These are phyloP conservation scores for Aquanectria penicillioides DNA, from an alignment of 2,329 filamentous ascomycete species.

Conservation along the genomic window DNA sequence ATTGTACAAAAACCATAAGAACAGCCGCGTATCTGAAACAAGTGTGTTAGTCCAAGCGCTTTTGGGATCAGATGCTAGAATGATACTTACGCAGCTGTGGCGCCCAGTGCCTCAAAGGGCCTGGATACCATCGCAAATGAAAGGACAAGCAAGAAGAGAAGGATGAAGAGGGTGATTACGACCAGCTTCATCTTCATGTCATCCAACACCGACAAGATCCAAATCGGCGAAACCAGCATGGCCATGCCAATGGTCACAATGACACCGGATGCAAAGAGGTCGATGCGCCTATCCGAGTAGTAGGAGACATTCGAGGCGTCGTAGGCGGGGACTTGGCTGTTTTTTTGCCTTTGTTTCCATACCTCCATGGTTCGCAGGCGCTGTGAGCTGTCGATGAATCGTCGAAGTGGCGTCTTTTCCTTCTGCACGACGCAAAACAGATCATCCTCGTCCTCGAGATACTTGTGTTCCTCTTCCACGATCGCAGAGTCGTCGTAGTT, in stretches of 20 bases:
- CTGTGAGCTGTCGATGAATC: not conserved
- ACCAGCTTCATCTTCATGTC: slow-evolving; percentile 35
- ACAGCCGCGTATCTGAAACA: slow-evolving; percentile 21
- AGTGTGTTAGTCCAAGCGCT: not conserved
- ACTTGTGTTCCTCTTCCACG: not conserved
- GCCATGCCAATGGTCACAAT: slow-evolving; percentile 38
- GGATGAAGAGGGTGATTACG: slow-evolving; percentile 45
- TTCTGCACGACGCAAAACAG: not conserved
- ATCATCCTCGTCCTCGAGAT: not conserved
- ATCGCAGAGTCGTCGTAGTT: not conserved
- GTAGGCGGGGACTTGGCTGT: too few species aligned
- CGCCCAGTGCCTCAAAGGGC: slow-evolving; percentile 30
- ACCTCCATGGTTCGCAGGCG: not conserved
- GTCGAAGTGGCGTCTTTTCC: not conserved
- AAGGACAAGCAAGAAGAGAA: slow-evolving; percentile 22
- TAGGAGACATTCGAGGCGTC: slow-evolving; percentile 5
- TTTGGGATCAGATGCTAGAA: not conserved
- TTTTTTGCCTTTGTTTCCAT: not conserved
- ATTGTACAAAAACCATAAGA: slow-evolving; percentile 25
- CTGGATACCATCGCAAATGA: slow-evolving; percentile 27
- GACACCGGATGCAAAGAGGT: slow-evolving; percentile 34
- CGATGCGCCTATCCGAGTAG: slow-evolving; percentile 31
- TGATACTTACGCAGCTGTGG: slow-evolving; percentile 33
- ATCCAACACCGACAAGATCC: slow-evolving; percentile 40
- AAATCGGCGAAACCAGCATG: slow-evolving; percentile 48